phyloP scores from a whole-genome alignment of 1,139 yeast species.

The Debaryomycetaceae sp. region DNA sequence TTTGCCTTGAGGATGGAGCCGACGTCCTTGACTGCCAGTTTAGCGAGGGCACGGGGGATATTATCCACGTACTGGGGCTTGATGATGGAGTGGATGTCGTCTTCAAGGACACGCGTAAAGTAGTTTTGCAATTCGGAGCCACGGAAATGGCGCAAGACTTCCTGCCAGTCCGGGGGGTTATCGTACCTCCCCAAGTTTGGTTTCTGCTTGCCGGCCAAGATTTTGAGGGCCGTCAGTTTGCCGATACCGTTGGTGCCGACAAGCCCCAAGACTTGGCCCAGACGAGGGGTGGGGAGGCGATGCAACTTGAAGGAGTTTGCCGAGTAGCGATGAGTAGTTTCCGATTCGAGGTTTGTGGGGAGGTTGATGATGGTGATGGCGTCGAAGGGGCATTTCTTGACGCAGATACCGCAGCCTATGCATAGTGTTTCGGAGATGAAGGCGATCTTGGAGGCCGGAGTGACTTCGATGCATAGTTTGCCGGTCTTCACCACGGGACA shows the following conservation, averaged over 20 bases:
- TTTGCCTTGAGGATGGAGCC: conserved; percentile 72
- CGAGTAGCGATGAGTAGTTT: conserved; percentile 93
- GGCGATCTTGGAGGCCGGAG: conserved; percentile 84
- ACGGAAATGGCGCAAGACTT: conserved; percentile 79
- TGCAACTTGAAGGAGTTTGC: conserved; percentile 97
- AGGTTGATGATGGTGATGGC: conserved; percentile 91
- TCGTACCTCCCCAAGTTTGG: conserved; percentile 92
- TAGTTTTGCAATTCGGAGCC: conserved; percentile 96
- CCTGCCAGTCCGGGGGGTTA: conserved; percentile 97
- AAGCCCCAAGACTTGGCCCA: conserved; percentile 94
- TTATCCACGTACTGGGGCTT: conserved; percentile 98
- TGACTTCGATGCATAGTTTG: conserved; percentile 91
- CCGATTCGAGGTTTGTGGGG: conserved; percentile 86
- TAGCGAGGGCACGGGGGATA: conserved; percentile 84
- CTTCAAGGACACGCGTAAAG: conserved; percentile 88
- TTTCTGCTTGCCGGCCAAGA: conserved; percentile 95
- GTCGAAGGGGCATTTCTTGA: conserved; percentile 94
- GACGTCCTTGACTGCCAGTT: conserved; percentile 80
- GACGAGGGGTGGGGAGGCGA: conserved; percentile 96
- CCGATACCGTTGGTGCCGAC: conserved; percentile 99
- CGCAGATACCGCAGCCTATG: conserved; percentile 99
- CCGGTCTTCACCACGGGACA: conserved; percentile 99
- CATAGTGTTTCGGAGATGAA: conserved; percentile 92
- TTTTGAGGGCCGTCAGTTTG: conserved; percentile 94
- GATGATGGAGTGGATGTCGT: conserved; percentile 84